Conservation (phyloP, 495 filamentous ascomycete genomes). For the Patellaria atrata region DNA sequence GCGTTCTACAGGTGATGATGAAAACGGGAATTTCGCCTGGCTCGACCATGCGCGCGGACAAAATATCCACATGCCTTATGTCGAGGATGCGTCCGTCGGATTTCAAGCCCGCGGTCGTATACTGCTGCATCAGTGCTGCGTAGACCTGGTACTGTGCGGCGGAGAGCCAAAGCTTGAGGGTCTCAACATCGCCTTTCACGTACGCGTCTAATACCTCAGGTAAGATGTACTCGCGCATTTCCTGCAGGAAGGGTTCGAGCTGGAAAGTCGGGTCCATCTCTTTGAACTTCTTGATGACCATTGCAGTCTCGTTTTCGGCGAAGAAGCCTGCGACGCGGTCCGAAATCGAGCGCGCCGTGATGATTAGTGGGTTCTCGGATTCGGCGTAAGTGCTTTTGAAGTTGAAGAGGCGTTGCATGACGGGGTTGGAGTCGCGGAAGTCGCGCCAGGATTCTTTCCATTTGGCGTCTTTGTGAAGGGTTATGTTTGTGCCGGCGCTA, state of each 20-base stretch:
- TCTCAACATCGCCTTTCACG: slow-evolving; percentile 87
- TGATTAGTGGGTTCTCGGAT: slow-evolving; percentile 90
- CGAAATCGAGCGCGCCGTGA: slow-evolving; percentile 81
- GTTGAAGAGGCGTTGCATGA: slow-evolving; percentile 80
- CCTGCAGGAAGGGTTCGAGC: slow-evolving; percentile 80
- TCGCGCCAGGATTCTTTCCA: slow-evolving; percentile 94
- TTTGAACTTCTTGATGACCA: slow-evolving; percentile 95
- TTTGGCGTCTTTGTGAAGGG: slow-evolving; percentile 86
- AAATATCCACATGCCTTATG: slow-evolving; percentile 83
- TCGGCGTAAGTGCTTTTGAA: slow-evolving; percentile 79
- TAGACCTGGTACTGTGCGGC: slow-evolving; percentile 93
- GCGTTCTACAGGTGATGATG: slow-evolving; percentile 89
- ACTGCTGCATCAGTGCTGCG: slow-evolving; percentile 84
- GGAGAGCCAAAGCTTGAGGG: slow-evolving; percentile 83
- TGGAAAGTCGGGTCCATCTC: slow-evolving; percentile 93
- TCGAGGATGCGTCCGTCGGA: slow-evolving; percentile 91
- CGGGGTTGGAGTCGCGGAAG: slow-evolving; percentile 72
- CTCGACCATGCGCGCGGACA: slow-evolving; percentile 81
- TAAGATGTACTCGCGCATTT: slow-evolving; percentile 94
- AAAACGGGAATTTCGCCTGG: slow-evolving; percentile 95
- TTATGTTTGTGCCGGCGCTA: slow-evolving; percentile 87
- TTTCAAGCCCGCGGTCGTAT: slow-evolving; percentile 79
- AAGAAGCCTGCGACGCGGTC: slow-evolving; percentile 92
- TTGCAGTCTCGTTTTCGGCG: slow-evolving; percentile 93
- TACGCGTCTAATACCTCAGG: slow-evolving; percentile 97